Evolutionary conservation across 768 basidiomycete genomes (phyloP), one percentile per base, ranked within the genome.

Genomic region (Harrya chromipes): DNA sequence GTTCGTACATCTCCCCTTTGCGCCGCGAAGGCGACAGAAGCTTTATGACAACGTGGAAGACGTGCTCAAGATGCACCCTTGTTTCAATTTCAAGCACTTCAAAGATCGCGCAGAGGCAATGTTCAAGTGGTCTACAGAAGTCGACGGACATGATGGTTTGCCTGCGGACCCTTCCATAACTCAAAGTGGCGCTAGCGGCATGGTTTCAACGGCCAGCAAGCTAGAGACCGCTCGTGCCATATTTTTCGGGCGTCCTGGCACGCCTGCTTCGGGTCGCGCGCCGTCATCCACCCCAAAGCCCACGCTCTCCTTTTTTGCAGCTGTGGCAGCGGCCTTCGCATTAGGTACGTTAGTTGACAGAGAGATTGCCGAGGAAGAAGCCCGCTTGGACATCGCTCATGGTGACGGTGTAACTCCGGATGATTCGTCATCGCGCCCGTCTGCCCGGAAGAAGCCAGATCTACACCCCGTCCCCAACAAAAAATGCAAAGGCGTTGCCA

Each of bases 321-420:
- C 78, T 2, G 74, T 79, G 38, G 78, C 79, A 42, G 80, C 79
- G 1, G 72, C 77, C 2, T 75, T 86, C 34, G 84, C 85, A 1
- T 61, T 87, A 45, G 86, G 83, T 24, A 76, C 78, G 39, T 62
- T 75, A 40, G 62, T 70, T 9, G 67, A 71, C 4, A 60, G 60
- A 54, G 64, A 65, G 33, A 48, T 65, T 17, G 39, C 56, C 44
- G 58, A 64, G 45, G 64, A 65, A 23, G 65, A 65, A 54, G 48
- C 37, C 4, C 65, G 64, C 26, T 38, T 67, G 39, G 65, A 55
- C 23, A 46, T 43, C 19, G 63, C 48, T 27, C 56, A 54, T 43
- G 48, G 56, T 16, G 63, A 65, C 21, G 24, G 52, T 38, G 43
- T 46, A 41, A 38, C 45, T n/a, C 29, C 10, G 23, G 63, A 60